Conservation (phyloP, 2,329 filamentous ascomycete species). For the Zymoseptoria pseudotritici region DNA sequence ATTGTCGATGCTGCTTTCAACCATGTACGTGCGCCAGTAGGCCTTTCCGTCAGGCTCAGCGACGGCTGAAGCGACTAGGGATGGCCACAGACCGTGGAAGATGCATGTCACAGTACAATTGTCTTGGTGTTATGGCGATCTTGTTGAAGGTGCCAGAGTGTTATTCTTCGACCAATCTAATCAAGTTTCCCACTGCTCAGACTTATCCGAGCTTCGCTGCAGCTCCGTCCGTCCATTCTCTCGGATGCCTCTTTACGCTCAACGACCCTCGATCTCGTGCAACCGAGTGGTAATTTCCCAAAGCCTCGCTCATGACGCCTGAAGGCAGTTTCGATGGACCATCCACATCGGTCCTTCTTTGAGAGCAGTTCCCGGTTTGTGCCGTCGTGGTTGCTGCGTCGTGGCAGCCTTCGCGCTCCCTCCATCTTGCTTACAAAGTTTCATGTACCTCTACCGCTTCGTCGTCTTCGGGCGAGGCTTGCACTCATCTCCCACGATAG, state of each 20-base stretch:
- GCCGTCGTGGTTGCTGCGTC: slow-evolving; percentile 2
- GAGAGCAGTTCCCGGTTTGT: not conserved
- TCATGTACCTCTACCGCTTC: not conserved
- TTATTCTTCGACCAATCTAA: too few relatives aligned
- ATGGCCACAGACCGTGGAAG: too few relatives aligned
- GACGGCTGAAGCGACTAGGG: too few relatives aligned
- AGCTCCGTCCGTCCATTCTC: not conserved
- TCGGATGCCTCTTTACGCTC: not conserved
- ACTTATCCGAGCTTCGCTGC: not conserved
- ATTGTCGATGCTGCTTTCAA: too few relatives aligned
- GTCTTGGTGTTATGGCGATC: too few relatives aligned
- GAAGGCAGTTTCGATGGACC: not conserved
- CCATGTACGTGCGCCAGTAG: too few relatives aligned
- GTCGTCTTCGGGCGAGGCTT: slow-evolving; percentile 40
- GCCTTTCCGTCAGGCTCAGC: too few relatives aligned
- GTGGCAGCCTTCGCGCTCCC: not conserved
- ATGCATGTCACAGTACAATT: too few relatives aligned
- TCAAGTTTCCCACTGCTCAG: too few relatives aligned
- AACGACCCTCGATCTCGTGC: not conserved
- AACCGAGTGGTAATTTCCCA: not conserved
- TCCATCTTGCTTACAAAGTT: not conserved
- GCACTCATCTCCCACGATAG: slow-evolving; percentile 42
- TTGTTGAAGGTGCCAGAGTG: too few relatives aligned
- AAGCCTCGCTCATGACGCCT: slow-evolving; percentile 1
- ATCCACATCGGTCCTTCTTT: not conserved